These are phyloP conservation scores for Xylaria cubensis DNA, from an alignment of 495 filamentous ascomycete species.

Conservation along the genomic window DNA sequence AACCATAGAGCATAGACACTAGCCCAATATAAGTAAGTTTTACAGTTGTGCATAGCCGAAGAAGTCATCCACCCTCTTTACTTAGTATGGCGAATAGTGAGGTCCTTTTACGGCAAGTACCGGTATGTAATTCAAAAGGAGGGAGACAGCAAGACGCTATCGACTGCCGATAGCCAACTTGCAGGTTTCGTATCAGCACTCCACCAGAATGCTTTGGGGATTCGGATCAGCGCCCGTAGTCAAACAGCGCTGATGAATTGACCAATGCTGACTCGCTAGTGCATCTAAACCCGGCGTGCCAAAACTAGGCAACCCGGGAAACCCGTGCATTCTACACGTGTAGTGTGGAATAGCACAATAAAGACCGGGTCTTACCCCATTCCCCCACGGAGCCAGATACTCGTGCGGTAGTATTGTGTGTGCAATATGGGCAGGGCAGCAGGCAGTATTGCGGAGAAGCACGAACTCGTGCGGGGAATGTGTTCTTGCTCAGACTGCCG, in stretches of 20 bases:
- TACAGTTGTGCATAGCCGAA: conserved; percentile 1
- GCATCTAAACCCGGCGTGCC: background rate
- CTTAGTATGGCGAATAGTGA: background rate
- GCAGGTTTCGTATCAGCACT: no score
- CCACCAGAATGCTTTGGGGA: conserved; percentile 10
- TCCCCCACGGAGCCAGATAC: background rate
- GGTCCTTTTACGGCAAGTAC: background rate
- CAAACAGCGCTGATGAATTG: background rate
- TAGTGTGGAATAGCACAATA: background rate
- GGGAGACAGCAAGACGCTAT: background rate
- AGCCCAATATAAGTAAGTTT: background rate
- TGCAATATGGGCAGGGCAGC: conserved; percentile 12
- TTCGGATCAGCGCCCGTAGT: background rate
- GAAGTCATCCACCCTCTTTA: background rate
- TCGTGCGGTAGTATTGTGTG: background rate
- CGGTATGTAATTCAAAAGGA: background rate
- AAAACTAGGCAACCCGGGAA: conserved; percentile 11
- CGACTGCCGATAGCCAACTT: background rate
- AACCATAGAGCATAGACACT: background rate
- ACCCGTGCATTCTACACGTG: background rate
- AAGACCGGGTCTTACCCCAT: conserved; percentile 6
- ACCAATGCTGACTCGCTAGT: conserved; percentile 22
- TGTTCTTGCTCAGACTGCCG: background rate
- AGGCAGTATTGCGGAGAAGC: conserved; percentile 3
- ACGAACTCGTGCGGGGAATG: conserved; percentile 12